A percentile compares a stretch with the other conserved stretches of the same genome.
These are phyloP conservation scores for Artemisia tridentata DNA, from an alignment of 129 eudicot species.

Conservation along the genomic window DNA sequence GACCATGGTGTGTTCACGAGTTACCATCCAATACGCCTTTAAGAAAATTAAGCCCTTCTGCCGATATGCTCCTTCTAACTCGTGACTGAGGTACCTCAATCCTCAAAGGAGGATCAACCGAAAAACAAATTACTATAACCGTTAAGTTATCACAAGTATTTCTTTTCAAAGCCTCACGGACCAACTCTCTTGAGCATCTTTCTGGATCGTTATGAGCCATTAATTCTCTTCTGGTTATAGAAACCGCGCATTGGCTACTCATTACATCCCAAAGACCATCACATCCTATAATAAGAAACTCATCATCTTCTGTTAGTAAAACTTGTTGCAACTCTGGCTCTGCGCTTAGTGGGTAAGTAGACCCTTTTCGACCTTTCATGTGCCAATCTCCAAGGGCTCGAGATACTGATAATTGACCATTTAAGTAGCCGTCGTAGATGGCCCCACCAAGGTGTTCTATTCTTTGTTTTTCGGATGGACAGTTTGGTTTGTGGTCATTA, in stretches of 20 bases:
- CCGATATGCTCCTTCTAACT: conserved; percentile 71
- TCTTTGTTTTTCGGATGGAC: conserved; percentile 52
- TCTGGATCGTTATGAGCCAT: conserved; percentile 86
- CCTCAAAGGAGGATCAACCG: conserved; percentile 71
- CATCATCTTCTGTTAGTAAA: conserved; percentile 62
- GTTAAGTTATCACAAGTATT: conserved; percentile 77
- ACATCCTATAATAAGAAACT: conserved; percentile 78
- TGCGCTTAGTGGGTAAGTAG: conserved; percentile 62
- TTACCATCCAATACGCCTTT: conserved; percentile 63
- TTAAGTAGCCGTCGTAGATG: conserved; percentile 83
- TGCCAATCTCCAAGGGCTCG: conserved; percentile 99
- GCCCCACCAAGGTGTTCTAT: conserved; percentile 84
- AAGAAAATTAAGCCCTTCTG: conserved; percentile 74
- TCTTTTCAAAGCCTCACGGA: conserved; percentile 72
- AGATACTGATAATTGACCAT: conserved; percentile 80
- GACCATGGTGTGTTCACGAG: conserved; percentile 18
- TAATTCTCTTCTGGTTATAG: conserved; percentile 61
- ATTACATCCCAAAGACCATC: conserved; percentile 96
- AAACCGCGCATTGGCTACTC: conserved; percentile 86
- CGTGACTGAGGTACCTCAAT: conserved; percentile 56
- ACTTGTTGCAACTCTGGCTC: conserved; percentile 79
- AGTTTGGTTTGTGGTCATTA: conserved; percentile 81
- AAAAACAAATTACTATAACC: conserved; percentile 68
- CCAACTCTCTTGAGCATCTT: conserved; percentile 76
- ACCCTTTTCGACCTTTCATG: conserved; percentile 88